Percentiles rank a stretch among this genome's conserved stretches.
phyloP scores from a whole-genome alignment of 345 rosid genomes.

The Salix exigua region DNA sequence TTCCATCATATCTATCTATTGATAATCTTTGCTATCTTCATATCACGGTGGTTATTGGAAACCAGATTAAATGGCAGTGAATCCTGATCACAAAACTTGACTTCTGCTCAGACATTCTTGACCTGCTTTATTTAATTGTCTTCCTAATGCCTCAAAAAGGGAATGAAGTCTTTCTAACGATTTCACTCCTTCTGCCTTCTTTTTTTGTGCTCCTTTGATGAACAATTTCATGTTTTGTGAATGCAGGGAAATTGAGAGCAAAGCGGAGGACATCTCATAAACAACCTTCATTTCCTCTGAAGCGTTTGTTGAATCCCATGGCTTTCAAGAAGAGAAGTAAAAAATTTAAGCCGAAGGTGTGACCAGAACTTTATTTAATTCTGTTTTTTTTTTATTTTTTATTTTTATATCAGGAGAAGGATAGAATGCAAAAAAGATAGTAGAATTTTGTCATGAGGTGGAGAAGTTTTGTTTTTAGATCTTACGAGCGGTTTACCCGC shows the following conservation, averaged over 20 bases:
- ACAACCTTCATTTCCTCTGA: conserved; percentile 31
- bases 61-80: no score
- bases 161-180: no score
- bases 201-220: no score
- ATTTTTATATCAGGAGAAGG: neutral
- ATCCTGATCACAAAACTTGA: neutral
- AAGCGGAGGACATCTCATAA: conserved; percentile 27
- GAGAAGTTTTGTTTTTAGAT: neutral
- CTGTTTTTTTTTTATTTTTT: neutral
- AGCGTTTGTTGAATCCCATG: conserved; percentile 37
- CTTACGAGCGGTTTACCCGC: no score
- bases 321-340: conserved; percentile 40
- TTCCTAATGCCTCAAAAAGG: no score
- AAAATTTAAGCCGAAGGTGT: conserved; percentile 15
- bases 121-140: no score
- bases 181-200: neutral
- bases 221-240: neutral
- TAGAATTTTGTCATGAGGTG: neutral
- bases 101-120: neutral
- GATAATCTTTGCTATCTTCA: neutral
- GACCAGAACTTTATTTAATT: neutral
- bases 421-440: no score
- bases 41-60: neutral
- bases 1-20: neutral
- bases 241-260: conserved; percentile 38